Percentiles rank a stretch among this genome's conserved stretches.
Evolutionary conservation across 768 basidiomycete genomes (phyloP).

Genomic region (Rossbeevera mucosa): DNA sequence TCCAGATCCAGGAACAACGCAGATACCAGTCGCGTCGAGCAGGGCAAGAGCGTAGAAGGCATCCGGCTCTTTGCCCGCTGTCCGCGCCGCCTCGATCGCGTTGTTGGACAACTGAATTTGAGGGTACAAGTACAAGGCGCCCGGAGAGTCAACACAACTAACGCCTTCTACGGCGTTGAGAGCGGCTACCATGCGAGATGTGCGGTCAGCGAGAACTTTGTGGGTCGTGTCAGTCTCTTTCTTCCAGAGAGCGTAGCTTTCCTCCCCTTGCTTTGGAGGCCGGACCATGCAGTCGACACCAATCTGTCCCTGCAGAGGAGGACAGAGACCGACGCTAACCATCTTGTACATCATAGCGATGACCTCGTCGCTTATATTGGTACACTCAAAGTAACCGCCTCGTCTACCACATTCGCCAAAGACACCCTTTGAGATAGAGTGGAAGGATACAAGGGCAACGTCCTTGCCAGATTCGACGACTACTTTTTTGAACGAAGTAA

Average conservation of each 20-base stretch:
- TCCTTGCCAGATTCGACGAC: constrained; percentile 57
- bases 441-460: constrained; percentile 88
- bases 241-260: constrained; percentile 76
- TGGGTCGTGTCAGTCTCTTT: constrained; percentile 81
- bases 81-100: constrained; percentile 68
- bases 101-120: constrained; percentile 67
- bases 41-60: constrained; percentile 82
- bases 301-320: constrained; percentile 86
- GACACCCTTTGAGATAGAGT: constrained; percentile 96
- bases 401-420: constrained; percentile 95
- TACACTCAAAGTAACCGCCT: constrained; percentile 93
- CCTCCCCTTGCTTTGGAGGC: constrained; percentile 72
- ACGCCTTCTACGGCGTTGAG: constrained; percentile 84
- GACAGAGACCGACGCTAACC: constrained; percentile 86
- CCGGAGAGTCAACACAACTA: constrained; percentile 83
- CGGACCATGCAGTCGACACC: constrained; percentile 93
- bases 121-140: constrained; percentile 93
- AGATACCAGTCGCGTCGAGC: constrained; percentile 88
- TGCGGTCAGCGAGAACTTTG: constrained; percentile 65
- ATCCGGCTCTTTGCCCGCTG: constrained; percentile 77
- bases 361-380: constrained; percentile 74
- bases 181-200: constrained; percentile 66
- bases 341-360: constrained; percentile 94
- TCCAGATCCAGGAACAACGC: constrained; percentile 88
- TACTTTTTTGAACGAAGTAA: constrained; percentile 92